A percentile compares a stretch with the other conserved stretches of the same genome.
Conservation (phyloP, 2,329 filamentous ascomycete genomes). For the Colletotrichum lini region DNA sequence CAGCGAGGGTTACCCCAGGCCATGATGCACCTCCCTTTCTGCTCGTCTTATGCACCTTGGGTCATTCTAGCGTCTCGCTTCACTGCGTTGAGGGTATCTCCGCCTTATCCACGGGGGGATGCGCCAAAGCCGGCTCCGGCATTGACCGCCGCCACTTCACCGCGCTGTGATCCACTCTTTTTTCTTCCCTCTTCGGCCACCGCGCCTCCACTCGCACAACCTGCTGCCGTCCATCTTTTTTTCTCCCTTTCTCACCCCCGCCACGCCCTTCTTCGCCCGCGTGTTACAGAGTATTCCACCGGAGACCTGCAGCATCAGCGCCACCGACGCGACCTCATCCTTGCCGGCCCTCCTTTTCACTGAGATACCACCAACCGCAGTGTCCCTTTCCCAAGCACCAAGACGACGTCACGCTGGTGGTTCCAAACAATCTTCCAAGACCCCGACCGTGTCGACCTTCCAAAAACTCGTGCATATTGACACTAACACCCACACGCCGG, state of each 20-base stretch:
- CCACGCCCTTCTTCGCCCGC: neutral
- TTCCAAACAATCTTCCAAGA: constrained; percentile 6
- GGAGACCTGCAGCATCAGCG: constrained; percentile 2
- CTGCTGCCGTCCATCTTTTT: neutral
- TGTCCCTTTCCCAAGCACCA: constrained; percentile 11
- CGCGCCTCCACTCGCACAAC: neutral
- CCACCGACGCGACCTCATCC: constrained; percentile 28
- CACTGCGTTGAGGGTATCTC: neutral
- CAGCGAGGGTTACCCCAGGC: constrained; percentile 17
- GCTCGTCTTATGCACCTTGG: neutral
- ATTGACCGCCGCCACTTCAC: neutral
- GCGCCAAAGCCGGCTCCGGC: constrained; percentile 10
- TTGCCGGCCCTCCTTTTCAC: neutral
- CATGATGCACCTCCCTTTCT: neutral
- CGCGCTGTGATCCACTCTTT: neutral
- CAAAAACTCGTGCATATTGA: constrained; percentile 6
- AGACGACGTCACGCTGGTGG: constrained; percentile 19
- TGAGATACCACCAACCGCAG: neutral
- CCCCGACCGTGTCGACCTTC: neutral
- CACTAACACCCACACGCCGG: constrained; percentile 11
- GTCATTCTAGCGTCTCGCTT: neutral
- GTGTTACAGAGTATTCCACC: neutral
- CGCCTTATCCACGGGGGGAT: neutral
- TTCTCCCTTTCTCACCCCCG: neutral
- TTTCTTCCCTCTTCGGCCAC: neutral